These are phyloP conservation scores for Ophiocordyceps polyrhachis-furcata DNA, from an alignment of 2,329 filamentous ascomycete genomes.

Conservation along the genomic window DNA sequence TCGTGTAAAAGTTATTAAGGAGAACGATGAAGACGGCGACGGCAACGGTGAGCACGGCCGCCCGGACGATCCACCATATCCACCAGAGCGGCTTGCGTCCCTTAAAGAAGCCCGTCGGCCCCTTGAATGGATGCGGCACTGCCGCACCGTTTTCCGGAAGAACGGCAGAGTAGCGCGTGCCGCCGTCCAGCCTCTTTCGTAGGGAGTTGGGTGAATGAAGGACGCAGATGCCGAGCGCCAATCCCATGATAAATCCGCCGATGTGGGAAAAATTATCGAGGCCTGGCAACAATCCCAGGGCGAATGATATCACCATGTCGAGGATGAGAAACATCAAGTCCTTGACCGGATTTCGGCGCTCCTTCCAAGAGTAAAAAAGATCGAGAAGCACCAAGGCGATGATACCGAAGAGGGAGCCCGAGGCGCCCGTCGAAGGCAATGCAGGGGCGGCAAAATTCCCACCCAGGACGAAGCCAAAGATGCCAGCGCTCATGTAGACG, in stretches of 20 bases:
- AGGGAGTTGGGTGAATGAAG: slow-evolving; percentile 74
- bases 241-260: slow-evolving; percentile 82
- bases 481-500: slow-evolving; percentile 79
- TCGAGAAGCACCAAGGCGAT: slow-evolving; percentile 79
- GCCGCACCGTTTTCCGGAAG: slow-evolving; percentile 28
- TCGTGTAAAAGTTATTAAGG: slow-evolving; percentile 78
- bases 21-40: slow-evolving; percentile 74
- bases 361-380: slow-evolving; percentile 79
- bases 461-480: slow-evolving; percentile 89
- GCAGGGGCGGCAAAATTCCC: slow-evolving; percentile 78
- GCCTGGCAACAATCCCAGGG: slow-evolving; percentile 76
- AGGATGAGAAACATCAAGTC: slow-evolving; percentile 77
- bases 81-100: slow-evolving; percentile 89
- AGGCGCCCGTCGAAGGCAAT: slow-evolving; percentile 73
- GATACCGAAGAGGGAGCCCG: slow-evolving; percentile 79
- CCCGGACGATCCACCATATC: slow-evolving; percentile 86
- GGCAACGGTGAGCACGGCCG: slow-evolving; percentile 58
- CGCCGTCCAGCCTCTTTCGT: slow-evolving; percentile 52
- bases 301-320: slow-evolving; percentile 78
- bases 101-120: slow-evolving; percentile 67
- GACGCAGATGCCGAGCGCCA: slow-evolving; percentile 71
- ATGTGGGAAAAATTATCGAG: slow-evolving; percentile 97
- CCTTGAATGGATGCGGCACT: slow-evolving; percentile 37
- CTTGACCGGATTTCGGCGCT: slow-evolving; percentile 55
- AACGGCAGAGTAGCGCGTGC: slow-evolving; percentile 55